Evolutionary conservation across 2,329 filamentous ascomycete genomes (phyloP), one percentile per base, ranked within the genome.

Genomic region (Coniochaeta prunicola): DNA sequence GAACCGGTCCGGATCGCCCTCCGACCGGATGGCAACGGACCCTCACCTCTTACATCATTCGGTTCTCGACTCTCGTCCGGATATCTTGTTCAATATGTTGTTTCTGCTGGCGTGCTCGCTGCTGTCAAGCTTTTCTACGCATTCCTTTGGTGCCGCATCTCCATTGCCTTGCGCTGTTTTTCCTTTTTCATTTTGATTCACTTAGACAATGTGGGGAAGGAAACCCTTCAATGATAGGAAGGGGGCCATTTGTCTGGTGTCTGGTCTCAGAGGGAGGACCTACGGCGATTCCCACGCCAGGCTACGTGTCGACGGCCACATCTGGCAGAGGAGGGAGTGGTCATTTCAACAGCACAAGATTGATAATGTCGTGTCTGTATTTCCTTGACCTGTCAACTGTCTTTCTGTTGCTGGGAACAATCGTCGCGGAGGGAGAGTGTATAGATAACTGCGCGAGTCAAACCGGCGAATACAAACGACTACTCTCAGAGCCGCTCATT

Each of bases 31-130:
- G 26, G 8, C 36, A 58, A 45, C 26, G 63, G 68, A 64, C 62
- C 67, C 60, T 65, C 63, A 60, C 61, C 45, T 50, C 26, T 45
- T 50, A 28, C 62, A 58, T 63, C 60, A 60, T 61, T 66, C 64
- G 62, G 63, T 66, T 63, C 57, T 59, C 60, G 58, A 50, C 60
- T 59, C 45, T 55, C 58, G 33, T 57, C 58, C 57, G 58, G 62
- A 78, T 78, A 78, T 76, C 75, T 78, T 78, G 74, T 79, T 76
- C 73, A 24, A 54, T 54, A 54, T 54, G 36, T n/a, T 34, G 30
- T 54, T 58, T 50, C 45, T 21, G 13, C 45, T 50, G 45, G 45
- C 45, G 21, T 30, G 26, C 26, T 50, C n/a, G 13, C 45, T 50
- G 45, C 45, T 30, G 45, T 19, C 45, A 10, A 50, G 55, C 30